Evolutionary conservation across 2,329 filamentous ascomycete species (phyloP), one percentile per base, ranked within the genome.

Genomic region (Xylaria sp.): DNA sequence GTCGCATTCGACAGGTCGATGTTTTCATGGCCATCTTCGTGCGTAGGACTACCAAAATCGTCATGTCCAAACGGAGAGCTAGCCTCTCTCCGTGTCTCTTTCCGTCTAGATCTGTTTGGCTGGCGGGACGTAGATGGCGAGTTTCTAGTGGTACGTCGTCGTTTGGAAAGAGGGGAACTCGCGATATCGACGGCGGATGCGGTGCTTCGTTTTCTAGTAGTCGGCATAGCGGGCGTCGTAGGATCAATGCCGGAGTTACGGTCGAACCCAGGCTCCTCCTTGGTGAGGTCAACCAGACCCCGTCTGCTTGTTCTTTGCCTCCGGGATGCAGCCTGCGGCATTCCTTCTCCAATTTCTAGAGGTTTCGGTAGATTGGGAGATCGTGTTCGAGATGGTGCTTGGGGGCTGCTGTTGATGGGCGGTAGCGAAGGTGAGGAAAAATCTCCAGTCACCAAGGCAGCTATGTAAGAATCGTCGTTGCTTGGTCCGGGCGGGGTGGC

Each of bases 1-100:
- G 75, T 76, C 4, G 72, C 70, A 55, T 77, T 75, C 1, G 72
- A 73, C 7, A 80, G 61, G 60, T 80, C 76, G 40, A 76, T 71
- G 7, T 71, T 58, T 18, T 73, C 69, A 4, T 61, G 56, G 37
- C 53, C 56, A 16, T 66, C 62, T 4, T 60, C 54, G 7, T 57
- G 60, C 16, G 44, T 9, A 4, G 54, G 22, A 9, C 41, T 26
- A 1, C 38, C 26, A 7, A 40, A 11, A 8, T 60, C 60, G 9
- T 72, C 67, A 17, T 67, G 67, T 21, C 53, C 52, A 22, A 71
- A 68, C 4, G 63, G 52, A 22, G 66, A 65, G 13, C 57, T 53
- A 16, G 56, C 56, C 16, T 34, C n/a, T 21, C 29, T 55, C 48
- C 39, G 68, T 59, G 45, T 72, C 64, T 50, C 71, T 60, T 48